These are phyloP conservation scores for Phytophthora melonis DNA, from an alignment of 352 stramenopile species.

Conservation along the genomic window DNA sequence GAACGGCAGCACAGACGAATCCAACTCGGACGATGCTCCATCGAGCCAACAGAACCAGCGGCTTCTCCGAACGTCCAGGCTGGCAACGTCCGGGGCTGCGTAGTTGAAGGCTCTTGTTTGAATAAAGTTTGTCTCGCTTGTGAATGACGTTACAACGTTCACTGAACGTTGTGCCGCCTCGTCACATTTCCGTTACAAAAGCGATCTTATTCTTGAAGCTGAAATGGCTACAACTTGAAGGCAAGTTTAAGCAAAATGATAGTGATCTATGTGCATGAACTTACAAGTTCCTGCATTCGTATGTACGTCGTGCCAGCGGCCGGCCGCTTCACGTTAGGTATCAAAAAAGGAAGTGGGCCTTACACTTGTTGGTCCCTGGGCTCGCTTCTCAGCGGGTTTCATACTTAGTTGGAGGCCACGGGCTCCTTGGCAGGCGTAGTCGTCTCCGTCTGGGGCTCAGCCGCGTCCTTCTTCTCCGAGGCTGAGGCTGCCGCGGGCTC, in stretches of 20 bases:
- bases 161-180: neutral
- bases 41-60: slow-evolving; percentile 20
- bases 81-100: slow-evolving; percentile 25
- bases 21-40: slow-evolving; percentile 21
- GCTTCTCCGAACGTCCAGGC: slow-evolving; percentile 23
- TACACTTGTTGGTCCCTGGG: slow-evolving; percentile 15
- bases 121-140: too few species aligned
- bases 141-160: too few species aligned
- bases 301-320: slow-evolving; percentile 31
- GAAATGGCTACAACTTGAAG: neutral
- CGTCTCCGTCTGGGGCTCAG: slow-evolving; percentile 22
- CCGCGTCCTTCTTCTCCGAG: slow-evolving; percentile 33
- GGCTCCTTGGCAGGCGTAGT: slow-evolving; percentile 17
- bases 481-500: slow-evolving; percentile 13
- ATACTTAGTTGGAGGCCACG: slow-evolving; percentile 40
- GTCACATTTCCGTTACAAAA: slow-evolving; percentile 29
- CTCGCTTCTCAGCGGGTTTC: slow-evolving; percentile 27
- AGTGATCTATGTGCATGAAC: slow-evolving; percentile 39
- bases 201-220: neutral
- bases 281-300: slow-evolving; percentile 26
- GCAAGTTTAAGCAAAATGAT: neutral
- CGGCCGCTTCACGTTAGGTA: slow-evolving; percentile 7
- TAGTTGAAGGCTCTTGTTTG: too few species aligned
- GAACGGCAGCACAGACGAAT: slow-evolving; percentile 29
- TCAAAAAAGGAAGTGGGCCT: slow-evolving; percentile 30